Evolutionary conservation across 2,329 filamentous ascomycete species (phyloP).

Genomic region (Epichloe sibirici): DNA sequence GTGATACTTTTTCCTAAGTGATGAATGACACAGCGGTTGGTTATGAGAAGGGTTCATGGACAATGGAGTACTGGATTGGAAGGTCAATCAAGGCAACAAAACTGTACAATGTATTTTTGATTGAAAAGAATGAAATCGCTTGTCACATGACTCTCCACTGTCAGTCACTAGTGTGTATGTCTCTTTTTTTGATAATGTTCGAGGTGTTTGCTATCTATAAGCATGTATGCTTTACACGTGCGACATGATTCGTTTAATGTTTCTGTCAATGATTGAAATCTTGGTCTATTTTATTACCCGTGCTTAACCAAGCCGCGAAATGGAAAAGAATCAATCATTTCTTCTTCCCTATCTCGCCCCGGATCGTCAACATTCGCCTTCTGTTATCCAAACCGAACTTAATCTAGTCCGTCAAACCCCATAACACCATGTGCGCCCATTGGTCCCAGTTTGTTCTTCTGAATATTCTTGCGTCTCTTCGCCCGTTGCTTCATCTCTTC

Average conservation of each 20-base stretch:
- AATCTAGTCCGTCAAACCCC: slow-evolving; percentile 36
- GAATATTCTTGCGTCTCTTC: slow-evolving; percentile 31
- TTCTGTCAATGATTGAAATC: not conserved
- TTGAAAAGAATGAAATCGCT: not conserved
- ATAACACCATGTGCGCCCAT: slow-evolving; percentile 40
- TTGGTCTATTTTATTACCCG: not conserved
- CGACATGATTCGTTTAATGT: too few relatives aligned
- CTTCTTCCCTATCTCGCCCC: not conserved
- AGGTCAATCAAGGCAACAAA: not conserved
- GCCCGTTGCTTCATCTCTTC: slow-evolving; percentile 31
- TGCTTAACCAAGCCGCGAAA: not conserved
- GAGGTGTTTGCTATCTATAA: too few relatives aligned
- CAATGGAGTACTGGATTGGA: not conserved
- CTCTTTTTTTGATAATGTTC: too few relatives aligned
- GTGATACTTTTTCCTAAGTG: not conserved
- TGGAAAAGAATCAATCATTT: not conserved
- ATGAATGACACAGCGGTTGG: not conserved
- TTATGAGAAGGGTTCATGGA: not conserved
- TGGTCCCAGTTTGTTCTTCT: slow-evolving; percentile 32
- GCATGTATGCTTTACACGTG: too few relatives aligned
- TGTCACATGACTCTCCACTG: too few relatives aligned
- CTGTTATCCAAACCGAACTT: not conserved
- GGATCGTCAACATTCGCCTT: not conserved
- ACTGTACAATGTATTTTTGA: not conserved
- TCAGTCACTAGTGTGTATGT: too few relatives aligned